Evolutionary conservation across 371 early-diverging fungal genomes (phyloP), one percentile per base, ranked within the genome.

Genomic region (Mucor racemosus): DNA sequence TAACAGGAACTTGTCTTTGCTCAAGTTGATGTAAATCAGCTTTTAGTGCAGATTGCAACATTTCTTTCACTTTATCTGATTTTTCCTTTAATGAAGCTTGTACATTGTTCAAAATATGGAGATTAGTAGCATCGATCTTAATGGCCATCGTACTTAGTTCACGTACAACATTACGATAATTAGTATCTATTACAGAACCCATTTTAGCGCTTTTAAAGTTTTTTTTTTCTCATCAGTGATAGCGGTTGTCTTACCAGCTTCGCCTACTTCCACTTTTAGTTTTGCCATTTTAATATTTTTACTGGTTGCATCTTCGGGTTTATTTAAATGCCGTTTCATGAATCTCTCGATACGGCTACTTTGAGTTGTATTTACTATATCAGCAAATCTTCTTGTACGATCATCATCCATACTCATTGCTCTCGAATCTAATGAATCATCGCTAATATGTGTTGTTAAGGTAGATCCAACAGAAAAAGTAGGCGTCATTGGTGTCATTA

Each of bases 81-180:
- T 61, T 64, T 40, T 74, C 68, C 56, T 70, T 63, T 6, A 67
- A 17, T 5, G 64, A 53, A 41, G 39, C 17, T 55, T 70, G 70
- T 19, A 74, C 67, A 34, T 44, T 60, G 33, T 65, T 65, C 26
- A 74, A 34, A 26, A 67, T 67, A 59, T 67, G 67, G 17, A 67
- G 60, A 36, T 74, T 70, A n/a, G 71, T 64, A 40, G 68, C 70
- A 40, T 67, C 68, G 10, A 61, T 57, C 33, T 70, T 74, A 13
- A 67, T 58, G 8, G 70, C 65, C 44, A 67, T 46, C 10, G 67
- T 65, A 36, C 59, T 67, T 15, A 71, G 46, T 53, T 74, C 70
- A 48, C 71, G 74, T 65, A 74, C 74, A 36, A 62, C 65, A 46
- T 74, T 70, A 62, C 74, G 67, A 62, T 74, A 74, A 54, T 70